A percentile compares a stretch with the other conserved stretches of the same genome.
These are phyloP conservation scores for Vachellia pachyceras DNA, from an alignment of 306 rosid species.

Conservation along the genomic window DNA sequence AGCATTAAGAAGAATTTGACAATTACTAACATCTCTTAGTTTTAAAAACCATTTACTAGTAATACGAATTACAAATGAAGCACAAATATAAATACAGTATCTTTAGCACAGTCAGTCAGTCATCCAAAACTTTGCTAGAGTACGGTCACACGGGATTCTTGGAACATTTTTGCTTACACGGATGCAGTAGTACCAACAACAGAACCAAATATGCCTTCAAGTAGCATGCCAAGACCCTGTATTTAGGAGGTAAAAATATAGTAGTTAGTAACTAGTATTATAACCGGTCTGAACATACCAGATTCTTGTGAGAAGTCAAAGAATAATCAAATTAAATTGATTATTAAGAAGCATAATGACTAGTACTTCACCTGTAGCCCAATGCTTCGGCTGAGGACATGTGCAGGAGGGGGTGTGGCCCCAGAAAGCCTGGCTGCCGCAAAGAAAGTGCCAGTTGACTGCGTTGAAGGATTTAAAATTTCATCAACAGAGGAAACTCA, in stretches of 20 bases:
- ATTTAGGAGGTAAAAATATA: conserved; percentile 35
- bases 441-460: conserved; percentile 86
- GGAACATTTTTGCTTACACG: conserved; percentile 67
- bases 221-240: conserved; percentile 81
- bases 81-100: background rate
- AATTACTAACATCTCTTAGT: background rate
- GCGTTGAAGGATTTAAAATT: conserved; percentile 43
- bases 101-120: background rate
- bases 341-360: conserved; percentile 7
- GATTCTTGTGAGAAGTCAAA: conserved; percentile 18
- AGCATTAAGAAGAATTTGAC: background rate
- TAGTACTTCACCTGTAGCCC: conserved; percentile 74
- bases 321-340: conserved; percentile 7
- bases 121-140: conserved; percentile 15
- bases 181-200: conserved; percentile 85
- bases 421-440: conserved; percentile 99
- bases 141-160: background rate
- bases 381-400: conserved; percentile 77
- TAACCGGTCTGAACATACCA: conserved; percentile 24
- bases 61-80: background rate
- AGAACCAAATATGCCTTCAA: conserved; percentile 87
- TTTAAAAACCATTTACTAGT: background rate
- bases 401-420: conserved; percentile 93
- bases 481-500: conserved; percentile 18
- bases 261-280: conserved; percentile 26